Evolutionary conservation across 768 basidiomycete genomes (phyloP).

Genomic region (Basidioascus undulatus): DNA sequence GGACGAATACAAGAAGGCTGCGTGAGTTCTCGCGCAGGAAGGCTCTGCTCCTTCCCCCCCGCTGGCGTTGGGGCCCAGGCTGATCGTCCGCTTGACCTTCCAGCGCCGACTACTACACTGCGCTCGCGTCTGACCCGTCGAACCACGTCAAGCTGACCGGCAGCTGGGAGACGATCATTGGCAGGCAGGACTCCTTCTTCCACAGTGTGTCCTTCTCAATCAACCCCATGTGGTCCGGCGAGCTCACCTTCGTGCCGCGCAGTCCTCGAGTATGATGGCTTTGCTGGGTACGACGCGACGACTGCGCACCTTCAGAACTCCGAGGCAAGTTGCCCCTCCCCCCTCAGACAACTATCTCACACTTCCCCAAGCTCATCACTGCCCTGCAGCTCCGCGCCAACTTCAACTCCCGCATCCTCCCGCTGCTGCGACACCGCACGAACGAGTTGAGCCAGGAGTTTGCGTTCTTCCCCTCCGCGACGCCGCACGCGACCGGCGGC

Average conservation of each 20-base stretch:
- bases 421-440: conserved; percentile 44
- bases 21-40: conserved; percentile 27
- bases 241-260: conserved; percentile 24
- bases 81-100: background rate
- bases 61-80: background rate
- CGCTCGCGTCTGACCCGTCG: conserved; percentile 44
- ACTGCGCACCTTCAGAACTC: conserved; percentile 36
- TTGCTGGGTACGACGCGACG: conserved; percentile 64
- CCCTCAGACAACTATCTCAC: background rate
- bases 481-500: conserved; percentile 65
- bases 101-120: conserved; percentile 64
- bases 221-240: background rate
- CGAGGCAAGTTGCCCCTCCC: conserved; percentile 26
- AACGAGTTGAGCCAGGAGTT: conserved; percentile 45
- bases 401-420: conserved; percentile 44
- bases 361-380: conserved; percentile 29
- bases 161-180: conserved; percentile 76
- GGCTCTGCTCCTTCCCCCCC: conserved; percentile 1
- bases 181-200: conserved; percentile 71
- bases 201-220: no score
- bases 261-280: conserved; percentile 85
- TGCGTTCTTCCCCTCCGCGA: conserved; percentile 76
- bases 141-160: conserved; percentile 73
- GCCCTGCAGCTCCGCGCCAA: no score
- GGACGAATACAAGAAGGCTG: conserved; percentile 66